A percentile compares a stretch with the other conserved stretches of the same genome.
These are phyloP conservation scores for Globisporangium canariense DNA, from an alignment of 352 stramenopile genomes.

Conservation along the genomic window DNA sequence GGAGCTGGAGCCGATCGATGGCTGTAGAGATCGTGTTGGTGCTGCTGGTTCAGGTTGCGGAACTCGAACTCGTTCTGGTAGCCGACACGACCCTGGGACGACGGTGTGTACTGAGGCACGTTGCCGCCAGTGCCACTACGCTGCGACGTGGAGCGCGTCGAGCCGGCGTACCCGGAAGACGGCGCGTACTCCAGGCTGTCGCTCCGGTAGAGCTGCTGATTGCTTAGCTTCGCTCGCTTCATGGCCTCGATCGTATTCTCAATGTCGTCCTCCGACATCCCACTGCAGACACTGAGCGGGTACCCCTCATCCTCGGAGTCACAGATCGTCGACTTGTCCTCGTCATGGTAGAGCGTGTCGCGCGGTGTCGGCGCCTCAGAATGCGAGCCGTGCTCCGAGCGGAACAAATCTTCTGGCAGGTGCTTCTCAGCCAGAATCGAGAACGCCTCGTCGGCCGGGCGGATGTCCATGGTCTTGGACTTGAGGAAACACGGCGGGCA, in stretches of 20 bases:
- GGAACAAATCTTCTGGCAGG: constrained; percentile 14
- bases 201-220: not conserved
- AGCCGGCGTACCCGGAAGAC: not conserved
- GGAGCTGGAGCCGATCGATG: not conserved
- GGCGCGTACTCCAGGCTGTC: constrained; percentile 4
- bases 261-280: constrained; percentile 19
- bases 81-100: not conserved
- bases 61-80: constrained; percentile 13
- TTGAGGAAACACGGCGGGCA: constrained; percentile 18
- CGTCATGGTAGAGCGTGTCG: constrained; percentile 1
- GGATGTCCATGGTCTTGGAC: constrained; percentile 16
- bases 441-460: constrained; percentile 14
- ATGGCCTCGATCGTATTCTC: constrained; percentile 19
- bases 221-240: constrained; percentile 13
- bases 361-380: constrained; percentile 2
- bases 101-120: constrained; percentile 2
- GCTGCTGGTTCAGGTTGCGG: constrained; percentile 14
- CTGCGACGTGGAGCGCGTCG: not conserved
- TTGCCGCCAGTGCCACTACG: not conserved
- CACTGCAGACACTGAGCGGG: constrained; percentile 17
- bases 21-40: not conserved
- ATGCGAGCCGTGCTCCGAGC: constrained; percentile 5
- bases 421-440: constrained; percentile 15
- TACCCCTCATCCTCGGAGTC: constrained; percentile 19
- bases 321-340: constrained; percentile 14